Evolutionary conservation across 2,329 filamentous ascomycete genomes (phyloP), one percentile per base, ranked within the genome.

Genomic region (Ilyonectria mors-panacis): DNA sequence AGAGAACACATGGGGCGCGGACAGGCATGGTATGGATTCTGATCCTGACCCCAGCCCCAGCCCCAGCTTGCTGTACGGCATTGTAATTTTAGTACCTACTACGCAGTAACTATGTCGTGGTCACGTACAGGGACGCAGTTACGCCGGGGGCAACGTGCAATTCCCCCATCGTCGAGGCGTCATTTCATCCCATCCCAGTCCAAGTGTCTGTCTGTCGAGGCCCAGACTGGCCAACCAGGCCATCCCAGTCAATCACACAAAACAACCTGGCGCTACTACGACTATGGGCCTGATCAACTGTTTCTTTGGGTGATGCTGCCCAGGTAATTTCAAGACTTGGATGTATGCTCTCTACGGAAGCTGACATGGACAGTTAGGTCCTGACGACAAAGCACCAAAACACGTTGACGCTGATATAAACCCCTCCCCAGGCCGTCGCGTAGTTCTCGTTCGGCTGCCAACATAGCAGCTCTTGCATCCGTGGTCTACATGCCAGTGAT

Each of bases 31-130:
- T 15, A 51, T 33, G 48, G 28, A 30, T 33, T 26, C 28, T 51
- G 50, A 51, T 19, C 48, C 48, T 19, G 48, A n/a, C n/a, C 48
- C 21, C 23, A 7, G 13, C 47, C n/a, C 48, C 30, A 23, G n/a
- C 47, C n/a, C 48, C 50, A 23, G n/a, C 50, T 19, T 53, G 28
- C 50, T 53, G 50, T 53, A 53, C 50, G 50, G 30, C 50, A 53
- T 53, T 21, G 30, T 53, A 53, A 53, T 53, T 53, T 53, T 35
- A 35, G 50, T 33, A 33, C 30, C 12, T 33, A 12, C 26, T 26
- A 26, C 26, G 26, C 26, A 5, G 26, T 26, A 26, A 26, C 26
- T 33, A 53, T n/a, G 30, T 35, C 50, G 50, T 30, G 28, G 50
- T 53, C 30, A 30, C 28, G 30, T 21, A 53, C 30, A 35, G 28